Evolutionary conservation across 2,329 filamentous ascomycete genomes (phyloP), one percentile per base, ranked within the genome.

Genomic region (Colletotrichum siamense): DNA sequence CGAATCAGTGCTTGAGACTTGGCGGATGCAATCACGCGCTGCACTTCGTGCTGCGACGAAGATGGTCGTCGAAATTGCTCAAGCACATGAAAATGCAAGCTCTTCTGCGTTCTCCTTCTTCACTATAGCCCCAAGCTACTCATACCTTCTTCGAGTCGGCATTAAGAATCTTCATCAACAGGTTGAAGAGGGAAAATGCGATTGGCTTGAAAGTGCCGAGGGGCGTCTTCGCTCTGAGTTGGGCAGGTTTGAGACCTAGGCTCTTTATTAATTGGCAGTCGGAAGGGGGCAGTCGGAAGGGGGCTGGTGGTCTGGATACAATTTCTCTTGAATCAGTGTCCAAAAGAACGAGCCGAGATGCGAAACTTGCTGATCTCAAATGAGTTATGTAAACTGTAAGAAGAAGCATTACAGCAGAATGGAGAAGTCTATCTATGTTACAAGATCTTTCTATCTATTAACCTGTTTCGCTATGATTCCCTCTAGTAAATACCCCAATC

Each of bases 401-500:
- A 52, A 22, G n/a, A 7, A 1, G 18, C 12, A 13, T 49, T 49
- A n/a, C n/a, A 49, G n/a, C 3, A 12, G 10, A 52, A 22, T 22
- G n/a, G 12, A 52, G n/a, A 52, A 22, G 12, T 13, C n/a, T 22
- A 22, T 22, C 12, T 22, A 13, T 22, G 10, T 12, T 52, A 22
- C 44, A 52, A 8, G 44, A 52, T 24, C n/a, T 49, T n/a, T 49
- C 44, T 52, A 52, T 52, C n/a, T 22, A 24, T 22, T 8, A 13
- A 24, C n/a, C 10, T 13, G 3, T 22, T 52, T 12, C 10, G 10
- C 44, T 13, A 13, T 22, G n/a, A 52, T 22, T 52, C n/a, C 2
- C n/a, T 22, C 24, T 67, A 72, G 69, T 71, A 57, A 13, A 72
- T 72, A 18, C 61, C 39, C 62, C 69, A 66, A 24, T 72, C 44